Evolutionary conservation across 257 asterid genomes (phyloP), one percentile per base, ranked within the genome.

Genomic region (Craterostigma plantagineum): DNA sequence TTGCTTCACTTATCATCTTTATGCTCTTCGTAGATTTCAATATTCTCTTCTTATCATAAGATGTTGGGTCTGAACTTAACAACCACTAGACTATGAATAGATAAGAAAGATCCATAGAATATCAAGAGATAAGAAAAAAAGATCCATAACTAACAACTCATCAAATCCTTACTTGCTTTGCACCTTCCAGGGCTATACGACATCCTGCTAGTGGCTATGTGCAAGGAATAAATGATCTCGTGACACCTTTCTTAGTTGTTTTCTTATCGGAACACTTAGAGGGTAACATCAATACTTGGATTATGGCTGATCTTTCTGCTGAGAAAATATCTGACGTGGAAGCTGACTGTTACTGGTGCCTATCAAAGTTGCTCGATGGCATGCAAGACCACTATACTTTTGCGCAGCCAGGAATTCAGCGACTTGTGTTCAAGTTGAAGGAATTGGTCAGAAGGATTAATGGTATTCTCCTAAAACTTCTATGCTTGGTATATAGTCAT

Each of bases 351-450:
- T 87, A 79, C 62, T 87, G 95, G 93, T 87, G 98, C 54, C 75
- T 87, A 17, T 67, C 98, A 2, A 87, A 82, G 76, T 65, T 87
- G 65, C 95, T 87, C 55, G 98, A 87, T 35, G 92, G 98, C 44
- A 87, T 87, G 98, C 98, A 87, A 64, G 98, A 82, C 62, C 95
- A 87, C 65, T 87, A 87, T 73, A 87, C 98, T 11, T 87, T 87
- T 68, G 98, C 98, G 38, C 98, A 87, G 67, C 98, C 98, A 10
- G 98, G 98, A 70, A 87, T 87, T 51, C 98, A 87, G 50, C 63
- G 93, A 35, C 92, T 87, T 42, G 98, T 87, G 61, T 87, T 82
- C 67, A 82, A 82, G 77, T 77, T 87, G 51, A 82, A 81, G 93
- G 98, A 87, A 60, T 46, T 87, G 69, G 90, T 87, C 51, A 66